Conservation (phyloP, 2,329 filamentous ascomycete genomes). For the Clarireedia hainanense region DNA sequence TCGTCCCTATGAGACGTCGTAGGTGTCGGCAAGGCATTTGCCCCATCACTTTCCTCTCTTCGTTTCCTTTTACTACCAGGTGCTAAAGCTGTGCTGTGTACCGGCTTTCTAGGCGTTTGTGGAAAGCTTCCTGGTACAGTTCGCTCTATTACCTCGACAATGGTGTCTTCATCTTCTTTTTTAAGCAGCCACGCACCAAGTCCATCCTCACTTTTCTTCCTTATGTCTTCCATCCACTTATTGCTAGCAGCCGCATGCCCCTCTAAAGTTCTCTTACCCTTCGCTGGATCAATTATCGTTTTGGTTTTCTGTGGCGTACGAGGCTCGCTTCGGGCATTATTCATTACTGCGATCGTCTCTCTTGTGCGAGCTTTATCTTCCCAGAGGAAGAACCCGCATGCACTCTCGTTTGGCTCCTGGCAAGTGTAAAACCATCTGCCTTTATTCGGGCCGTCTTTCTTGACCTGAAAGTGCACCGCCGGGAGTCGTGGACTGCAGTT, state of each 20-base stretch:
- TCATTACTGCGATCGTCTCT: conserved; percentile 36
- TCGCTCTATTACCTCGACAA: conserved; percentile 11
- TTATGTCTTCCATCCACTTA: conserved; percentile 12
- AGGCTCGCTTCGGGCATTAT: conserved; percentile 38
- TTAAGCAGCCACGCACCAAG: conserved; percentile 23
- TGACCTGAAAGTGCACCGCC: conserved; percentile 31
- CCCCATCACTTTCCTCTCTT: conserved; percentile 5
- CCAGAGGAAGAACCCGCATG: conserved; percentile 53
- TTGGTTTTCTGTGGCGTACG: conserved; percentile 10
- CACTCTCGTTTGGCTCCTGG: conserved; percentile 35
- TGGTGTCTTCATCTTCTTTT: conserved; percentile 18
- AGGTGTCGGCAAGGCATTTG: conserved; percentile 22
- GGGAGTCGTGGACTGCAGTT: conserved; percentile 12
- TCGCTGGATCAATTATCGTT: conserved; percentile 7
- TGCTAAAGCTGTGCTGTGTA: conserved; percentile 17
- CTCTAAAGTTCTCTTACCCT: conserved; percentile 14
- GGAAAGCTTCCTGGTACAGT: conserved; percentile 10
- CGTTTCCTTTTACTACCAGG: conserved; percentile 26
- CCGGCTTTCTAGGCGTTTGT: conserved; percentile 23
- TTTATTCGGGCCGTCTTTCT: conserved; percentile 41
- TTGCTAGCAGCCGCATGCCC: conserved; percentile 12
- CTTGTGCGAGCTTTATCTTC: conserved; percentile 42
- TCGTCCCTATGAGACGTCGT: conserved; percentile 13
- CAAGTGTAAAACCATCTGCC: conserved; percentile 48
- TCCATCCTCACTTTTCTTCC: conserved; percentile 21